phyloP scores from a whole-genome alignment of 2,329 filamentous ascomycete species.

The Apiospora aurea region DNA sequence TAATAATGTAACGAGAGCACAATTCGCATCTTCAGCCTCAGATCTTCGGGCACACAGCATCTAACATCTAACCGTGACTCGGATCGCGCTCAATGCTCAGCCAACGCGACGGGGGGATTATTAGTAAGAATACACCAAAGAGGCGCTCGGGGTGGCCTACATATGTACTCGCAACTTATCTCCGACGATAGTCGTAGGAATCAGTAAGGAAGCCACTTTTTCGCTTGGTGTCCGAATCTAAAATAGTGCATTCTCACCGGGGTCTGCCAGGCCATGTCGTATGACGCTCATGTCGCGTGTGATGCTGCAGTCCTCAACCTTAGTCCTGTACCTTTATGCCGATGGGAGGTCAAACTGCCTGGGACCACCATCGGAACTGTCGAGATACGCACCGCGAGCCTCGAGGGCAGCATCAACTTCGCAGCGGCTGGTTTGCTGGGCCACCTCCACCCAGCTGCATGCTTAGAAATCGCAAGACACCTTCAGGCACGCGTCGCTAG shows the following conservation, averaged over 20 bases:
- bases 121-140: constrained; percentile 3
- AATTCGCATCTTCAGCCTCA: constrained; percentile 11
- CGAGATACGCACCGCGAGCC: neutral
- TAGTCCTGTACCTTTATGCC: constrained; percentile 5
- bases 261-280: constrained; percentile 9
- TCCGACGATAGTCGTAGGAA: constrained; percentile 11
- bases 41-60: neutral
- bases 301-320: neutral
- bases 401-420: neutral
- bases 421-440: neutral
- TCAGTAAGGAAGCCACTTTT: neutral
- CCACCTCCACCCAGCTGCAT: neutral
- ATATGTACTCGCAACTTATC: neutral
- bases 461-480: constrained; percentile 10
- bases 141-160: neutral
- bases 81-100: neutral
- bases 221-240: neutral
- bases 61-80: neutral
- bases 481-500: constrained; percentile 14
- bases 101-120: neutral
- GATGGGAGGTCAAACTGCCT: constrained; percentile 13
- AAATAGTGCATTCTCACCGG: neutral
- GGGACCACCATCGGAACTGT: neutral
- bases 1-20: constrained; percentile 19
- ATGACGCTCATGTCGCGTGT: constrained; percentile 16